phyloP scores from a whole-genome alignment of 1,284 basidiomycete species.

The Gymnopus androsaceus region DNA sequence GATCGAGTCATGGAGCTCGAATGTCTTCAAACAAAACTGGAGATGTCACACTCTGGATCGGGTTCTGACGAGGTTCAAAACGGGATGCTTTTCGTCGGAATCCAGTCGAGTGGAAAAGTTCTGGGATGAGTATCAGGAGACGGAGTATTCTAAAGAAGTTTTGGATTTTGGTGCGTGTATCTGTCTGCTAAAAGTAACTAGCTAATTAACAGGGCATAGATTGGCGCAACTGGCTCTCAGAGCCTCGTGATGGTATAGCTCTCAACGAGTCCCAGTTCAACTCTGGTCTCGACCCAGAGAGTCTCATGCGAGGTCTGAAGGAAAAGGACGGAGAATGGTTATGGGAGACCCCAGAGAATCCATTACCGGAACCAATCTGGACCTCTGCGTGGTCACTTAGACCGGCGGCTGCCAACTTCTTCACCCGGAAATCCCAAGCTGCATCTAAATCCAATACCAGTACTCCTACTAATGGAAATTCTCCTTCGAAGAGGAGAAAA shows the following conservation, averaged over 20 bases:
- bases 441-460: not conserved
- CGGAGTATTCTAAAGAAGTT: conserved; percentile 1
- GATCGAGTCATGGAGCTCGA: not conserved
- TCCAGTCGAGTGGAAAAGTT: conserved; percentile 9
- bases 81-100: conserved; percentile 14
- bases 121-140: conserved; percentile 13
- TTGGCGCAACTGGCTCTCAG: conserved; percentile 2
- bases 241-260: conserved; percentile 7
- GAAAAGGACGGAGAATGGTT: conserved; percentile 6
- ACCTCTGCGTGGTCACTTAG: not conserved
- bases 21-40: conserved; percentile 10
- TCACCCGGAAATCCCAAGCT: not conserved
- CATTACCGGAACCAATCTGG: not conserved
- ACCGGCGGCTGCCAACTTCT: not conserved
- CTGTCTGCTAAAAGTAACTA: not conserved
- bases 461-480: not conserved
- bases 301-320: conserved; percentile 7
- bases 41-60: conserved; percentile 14
- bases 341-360: conserved; percentile 3
- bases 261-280: not conserved
- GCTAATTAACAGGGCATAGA: not conserved
- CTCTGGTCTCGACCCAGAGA: conserved; percentile 1
- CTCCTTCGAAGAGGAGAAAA: too few relatives aligned
- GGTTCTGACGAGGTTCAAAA: conserved; percentile 12
- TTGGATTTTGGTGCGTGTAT: conserved; percentile 10